Evolutionary conservation across 495 filamentous ascomycete species (phyloP), one percentile per base, ranked within the genome.

Genomic region (Filosporella fistucella): DNA sequence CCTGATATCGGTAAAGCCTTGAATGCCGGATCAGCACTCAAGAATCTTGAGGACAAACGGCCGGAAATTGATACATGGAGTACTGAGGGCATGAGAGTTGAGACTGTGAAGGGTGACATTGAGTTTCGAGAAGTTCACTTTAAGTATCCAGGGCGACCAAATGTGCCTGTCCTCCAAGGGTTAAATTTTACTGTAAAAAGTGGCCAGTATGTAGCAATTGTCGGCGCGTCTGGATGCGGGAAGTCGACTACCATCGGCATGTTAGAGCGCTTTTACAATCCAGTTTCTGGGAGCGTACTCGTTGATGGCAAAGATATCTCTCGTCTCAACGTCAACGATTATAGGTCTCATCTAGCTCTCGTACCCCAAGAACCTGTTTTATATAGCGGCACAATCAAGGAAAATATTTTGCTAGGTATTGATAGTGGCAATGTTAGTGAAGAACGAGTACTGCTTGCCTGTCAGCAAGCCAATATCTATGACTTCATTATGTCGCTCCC

Each of bases 231-330:
- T 25, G 81, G 81, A 17, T 74, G 75, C 35, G 81, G 81, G 23
- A 85, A 85, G 59, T 76, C 71, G 1, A 80, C 79, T 1, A 75
- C 78, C 21, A 74, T 85, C 43, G 71, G 71, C 0, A 63, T 84
- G 4, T 60, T 81, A 2, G 78, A 84, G 51, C 71, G 76, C 21
- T 71, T 81, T 55, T 84, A 83, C 61, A 64, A 65, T 5, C n/a
- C n/a, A n/a, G n/a, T n/a, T n/a, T n/a, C n/a, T n/a, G n/a, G n/a
- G n/a, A n/a, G n/a, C n/a, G n/a, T n/a, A n/a, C n/a, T n/a, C n/a
- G n/a, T n/a, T n/a, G n/a, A n/a, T n/a, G n/a, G n/a, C n/a, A n/a
- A n/a, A n/a, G n/a, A n/a, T n/a, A n/a, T n/a, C n/a, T n/a, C n/a
- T n/a, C n/a, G n/a, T n/a, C 32, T 35, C 4, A 17, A 35, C 32